Evolutionary conservation across 495 filamentous ascomycete species (phyloP).

Genomic region (Haplographium delicatum): DNA sequence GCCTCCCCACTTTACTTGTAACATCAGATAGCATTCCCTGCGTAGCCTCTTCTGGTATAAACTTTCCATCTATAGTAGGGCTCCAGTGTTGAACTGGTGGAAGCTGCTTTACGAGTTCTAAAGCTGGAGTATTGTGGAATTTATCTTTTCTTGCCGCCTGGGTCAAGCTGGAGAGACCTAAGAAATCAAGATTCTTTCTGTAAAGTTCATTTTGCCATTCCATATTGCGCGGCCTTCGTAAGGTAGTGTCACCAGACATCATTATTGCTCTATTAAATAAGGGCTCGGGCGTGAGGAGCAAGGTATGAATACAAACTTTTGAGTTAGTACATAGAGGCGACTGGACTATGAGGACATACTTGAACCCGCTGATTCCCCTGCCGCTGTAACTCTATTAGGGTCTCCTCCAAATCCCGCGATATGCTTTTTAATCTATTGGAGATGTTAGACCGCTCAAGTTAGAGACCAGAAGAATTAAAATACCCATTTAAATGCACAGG

Average conservation of each 20-base stretch:
- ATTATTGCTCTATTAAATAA: conserved; percentile 13
- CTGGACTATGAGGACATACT: background rate
- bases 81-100: conserved; percentile 12
- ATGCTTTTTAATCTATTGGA: conserved; percentile 23
- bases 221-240: conserved; percentile 10
- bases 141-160: background rate
- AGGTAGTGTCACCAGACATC: conserved; percentile 19
- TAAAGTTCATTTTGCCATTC: conserved; percentile 11
- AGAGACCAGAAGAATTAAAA: too few relatives aligned
- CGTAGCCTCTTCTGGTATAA: conserved; percentile 5
- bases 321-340: background rate
- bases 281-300: conserved; percentile 4
- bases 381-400: conserved; percentile 33
- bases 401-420: conserved; percentile 34
- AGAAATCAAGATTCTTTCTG: background rate
- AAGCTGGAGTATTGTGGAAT: background rate
- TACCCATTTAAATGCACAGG: conserved; percentile 19
- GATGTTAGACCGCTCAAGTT: background rate
- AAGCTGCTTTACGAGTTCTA: background rate
- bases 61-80: conserved; percentile 12
- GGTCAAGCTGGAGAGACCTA: background rate
- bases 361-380: conserved; percentile 56
- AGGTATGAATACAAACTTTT: background rate
- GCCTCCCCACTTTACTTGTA: conserved; percentile 1
- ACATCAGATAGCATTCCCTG: conserved; percentile 6